These are phyloP conservation scores for Jatropha curcas DNA, from an alignment of 345 rosid genomes.

Conservation along the genomic window DNA sequence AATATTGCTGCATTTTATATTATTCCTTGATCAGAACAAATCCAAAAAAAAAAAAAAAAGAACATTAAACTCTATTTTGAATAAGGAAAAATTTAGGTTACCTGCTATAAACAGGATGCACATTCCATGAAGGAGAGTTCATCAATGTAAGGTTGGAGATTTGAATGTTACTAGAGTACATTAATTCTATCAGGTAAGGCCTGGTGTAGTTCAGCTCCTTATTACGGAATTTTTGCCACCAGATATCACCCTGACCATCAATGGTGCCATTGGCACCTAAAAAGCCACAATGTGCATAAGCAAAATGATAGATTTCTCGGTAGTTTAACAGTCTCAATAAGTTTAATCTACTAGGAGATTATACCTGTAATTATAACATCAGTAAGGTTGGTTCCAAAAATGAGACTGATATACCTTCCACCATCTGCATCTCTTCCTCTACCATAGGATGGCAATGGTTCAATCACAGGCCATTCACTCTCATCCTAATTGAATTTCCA, in stretches of 20 bases:
- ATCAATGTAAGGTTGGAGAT: constrained; percentile 44
- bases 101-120: constrained; percentile 53
- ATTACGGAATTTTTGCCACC: constrained; percentile 44
- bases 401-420: constrained; percentile 46
- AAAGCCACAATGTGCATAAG: neutral
- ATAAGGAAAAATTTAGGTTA: neutral
- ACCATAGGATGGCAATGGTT: constrained; percentile 52
- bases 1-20: constrained; percentile 22
- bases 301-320: neutral
- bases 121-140: constrained; percentile 51
- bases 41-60: neutral
- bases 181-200: constrained; percentile 48
- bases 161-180: constrained; percentile 37
- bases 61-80: neutral
- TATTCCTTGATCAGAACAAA: neutral
- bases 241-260: constrained; percentile 46
- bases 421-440: constrained; percentile 50
- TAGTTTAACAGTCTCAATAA: neutral
- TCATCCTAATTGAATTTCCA: constrained; percentile 30
- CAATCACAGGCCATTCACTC: constrained; percentile 37
- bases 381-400: constrained; percentile 47
- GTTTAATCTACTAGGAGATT: neutral
- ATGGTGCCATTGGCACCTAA: constrained; percentile 47
- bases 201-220: constrained; percentile 37
- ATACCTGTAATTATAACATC: constrained; percentile 47